phyloP scores from a whole-genome alignment of 768 basidiomycete species.

The Kondoa malvinella region DNA sequence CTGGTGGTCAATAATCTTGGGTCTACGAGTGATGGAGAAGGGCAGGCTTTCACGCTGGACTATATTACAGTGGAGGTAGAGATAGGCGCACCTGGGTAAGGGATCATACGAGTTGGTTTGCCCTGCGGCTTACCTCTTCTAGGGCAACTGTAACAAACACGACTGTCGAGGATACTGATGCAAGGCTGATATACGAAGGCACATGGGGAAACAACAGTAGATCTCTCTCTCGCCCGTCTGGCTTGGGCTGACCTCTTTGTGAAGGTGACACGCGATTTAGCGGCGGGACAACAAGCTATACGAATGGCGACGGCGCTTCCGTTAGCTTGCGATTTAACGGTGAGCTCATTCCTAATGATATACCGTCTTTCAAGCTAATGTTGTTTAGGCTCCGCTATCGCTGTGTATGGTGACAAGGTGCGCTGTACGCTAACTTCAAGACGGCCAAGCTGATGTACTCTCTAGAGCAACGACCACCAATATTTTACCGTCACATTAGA shows the following conservation, averaged over 20 bases:
- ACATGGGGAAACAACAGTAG: neutral
- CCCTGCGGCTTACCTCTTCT: too few relatives aligned
- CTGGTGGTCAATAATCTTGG: neutral
- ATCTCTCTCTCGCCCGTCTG: neutral
- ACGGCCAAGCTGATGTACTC: neutral
- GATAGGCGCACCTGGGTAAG: neutral
- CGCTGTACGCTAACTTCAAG: neutral
- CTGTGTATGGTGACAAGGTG: neutral
- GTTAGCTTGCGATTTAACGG: neutral
- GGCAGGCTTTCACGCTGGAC: neutral
- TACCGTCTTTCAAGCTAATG: neutral
- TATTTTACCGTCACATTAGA: neutral
- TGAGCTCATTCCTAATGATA: too few relatives aligned
- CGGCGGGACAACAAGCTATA: neutral
- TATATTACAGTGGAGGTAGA: neutral
- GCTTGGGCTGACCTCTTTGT: neutral
- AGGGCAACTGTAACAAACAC: neutral
- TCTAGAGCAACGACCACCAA: neutral
- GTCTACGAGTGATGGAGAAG: too few relatives aligned
- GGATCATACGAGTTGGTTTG: neutral
- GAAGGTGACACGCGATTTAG: neutral
- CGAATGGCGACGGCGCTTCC: neutral
- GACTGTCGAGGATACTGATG: neutral
- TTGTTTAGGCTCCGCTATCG: neutral
- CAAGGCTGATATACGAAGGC: neutral